Evolutionary conservation across 371 early-diverging fungal genomes (phyloP), one percentile per base, ranked within the genome.

Genomic region (Mucor velutinosus): DNA sequence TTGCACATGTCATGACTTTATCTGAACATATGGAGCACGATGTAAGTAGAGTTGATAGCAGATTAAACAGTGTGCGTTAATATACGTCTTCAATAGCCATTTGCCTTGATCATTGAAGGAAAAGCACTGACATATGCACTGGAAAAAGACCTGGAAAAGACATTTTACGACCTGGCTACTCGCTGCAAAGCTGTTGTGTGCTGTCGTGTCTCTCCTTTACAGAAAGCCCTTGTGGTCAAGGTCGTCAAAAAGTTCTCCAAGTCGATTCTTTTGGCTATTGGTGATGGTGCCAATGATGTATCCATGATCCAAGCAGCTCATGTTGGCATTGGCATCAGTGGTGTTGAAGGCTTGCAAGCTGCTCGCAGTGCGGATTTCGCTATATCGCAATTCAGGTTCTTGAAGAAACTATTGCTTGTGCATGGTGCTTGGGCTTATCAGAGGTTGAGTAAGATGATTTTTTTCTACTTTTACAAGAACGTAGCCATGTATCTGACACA

Each of bases 251-350:
- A 90, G 14, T 85, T 86, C 43, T 80, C 79, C 45, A 92, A 86
- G 67, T 91, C 94, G 0, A 92, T 91, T 70, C 76, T 90, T 56
- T 90, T 93, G 66, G 97, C 92, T 53, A 96, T 97, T 58, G 99
- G 99, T 56, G 99, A 99, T 79, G 99, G 99, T 49, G 98, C 98
- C 30, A 99, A 99, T 73, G 99, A 99, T 75, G 98, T 99, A 11
- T 89, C 93, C 47, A 99, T 99, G 99, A 94, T 99, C 62, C 94
- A 96, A 78, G 94, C 94, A 21, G 97, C 99, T 3, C 96, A 98
- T 76, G 96, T 99, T 0, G 93, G 94, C 63, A 90, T 99, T 29
- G 99, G 99, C 58, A 99, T 99, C 64, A 94, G 93, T 65, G 99
- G 99, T 35, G 89, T 94, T 65, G 99, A 99, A 78, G 99, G 99